These are phyloP conservation scores for Stevia rebaudiana DNA, from an alignment of 140 eudicot genomes.

Conservation along the genomic window DNA sequence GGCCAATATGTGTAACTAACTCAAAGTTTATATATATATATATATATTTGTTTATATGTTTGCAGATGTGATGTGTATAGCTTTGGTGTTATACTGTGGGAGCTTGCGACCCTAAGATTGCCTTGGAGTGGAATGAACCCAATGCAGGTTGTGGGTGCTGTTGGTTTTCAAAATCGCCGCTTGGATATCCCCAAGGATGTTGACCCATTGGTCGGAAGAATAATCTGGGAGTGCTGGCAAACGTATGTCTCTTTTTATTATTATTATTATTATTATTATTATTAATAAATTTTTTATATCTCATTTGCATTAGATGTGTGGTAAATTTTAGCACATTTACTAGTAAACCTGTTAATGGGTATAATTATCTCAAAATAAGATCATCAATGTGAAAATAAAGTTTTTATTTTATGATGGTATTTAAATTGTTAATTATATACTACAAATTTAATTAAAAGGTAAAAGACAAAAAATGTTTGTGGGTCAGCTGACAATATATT, in stretches of 20 bases:
- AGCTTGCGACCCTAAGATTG: conserved; percentile 82
- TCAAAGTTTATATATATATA: too few relatives aligned
- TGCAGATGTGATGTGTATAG: conserved; percentile 96
- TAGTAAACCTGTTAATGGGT: neutral
- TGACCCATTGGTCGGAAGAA: conserved; percentile 85
- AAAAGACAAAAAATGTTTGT: neutral
- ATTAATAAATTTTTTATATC: neutral
- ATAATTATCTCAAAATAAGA: neutral
- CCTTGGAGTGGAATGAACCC: conserved; percentile 99
- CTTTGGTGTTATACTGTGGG: conserved; percentile 94
- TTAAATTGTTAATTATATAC: neutral
- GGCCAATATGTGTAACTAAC: too few relatives aligned
- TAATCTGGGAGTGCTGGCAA: conserved; percentile 98
- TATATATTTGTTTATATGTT: conserved; percentile 1
- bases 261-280: too few relatives aligned
- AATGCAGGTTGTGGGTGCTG: conserved; percentile 99
- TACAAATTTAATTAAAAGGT: neutral
- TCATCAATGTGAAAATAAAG: neutral
- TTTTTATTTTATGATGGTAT: neutral
- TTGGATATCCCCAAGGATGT: conserved; percentile 90
- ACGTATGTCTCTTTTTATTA: conserved; percentile 40
- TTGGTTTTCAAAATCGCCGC: conserved; percentile 94
- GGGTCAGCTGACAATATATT: neutral
- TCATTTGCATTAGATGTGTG: neutral
- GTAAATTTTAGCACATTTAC: neutral